These are phyloP conservation scores for Darksidea phi DNA, from an alignment of 495 filamentous ascomycete species.

Conservation along the genomic window DNA sequence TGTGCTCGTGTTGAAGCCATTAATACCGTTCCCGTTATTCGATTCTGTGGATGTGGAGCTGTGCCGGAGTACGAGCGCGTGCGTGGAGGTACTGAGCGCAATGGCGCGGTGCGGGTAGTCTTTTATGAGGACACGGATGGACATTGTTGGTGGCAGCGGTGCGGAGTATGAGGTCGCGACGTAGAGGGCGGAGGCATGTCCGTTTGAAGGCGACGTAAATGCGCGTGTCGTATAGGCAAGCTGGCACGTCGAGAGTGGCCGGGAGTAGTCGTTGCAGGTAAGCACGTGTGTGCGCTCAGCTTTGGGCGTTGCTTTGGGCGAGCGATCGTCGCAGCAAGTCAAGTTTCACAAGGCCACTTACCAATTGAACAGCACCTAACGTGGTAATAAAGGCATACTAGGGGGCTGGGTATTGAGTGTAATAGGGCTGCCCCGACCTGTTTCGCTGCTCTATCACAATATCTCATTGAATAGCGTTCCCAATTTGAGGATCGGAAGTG, in stretches of 20 bases:
- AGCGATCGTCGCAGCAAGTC: neutral
- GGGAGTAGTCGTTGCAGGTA: neutral
- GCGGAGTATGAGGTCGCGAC: neutral
- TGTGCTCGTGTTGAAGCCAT: constrained; percentile 25
- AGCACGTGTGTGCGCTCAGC: constrained; percentile 9
- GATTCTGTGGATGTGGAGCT: constrained; percentile 56
- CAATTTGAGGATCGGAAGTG: neutral
- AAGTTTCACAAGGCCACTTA: constrained; percentile 17
- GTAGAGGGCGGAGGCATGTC: neutral
- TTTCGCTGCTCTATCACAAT: neutral
- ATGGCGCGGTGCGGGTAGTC: constrained; percentile 84
- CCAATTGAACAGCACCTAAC: constrained; percentile 3
- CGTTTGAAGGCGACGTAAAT: neutral
- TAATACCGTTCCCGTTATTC: constrained; percentile 1
- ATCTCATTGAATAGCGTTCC: neutral
- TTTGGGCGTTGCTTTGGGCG: neutral
- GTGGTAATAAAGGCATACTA: neutral
- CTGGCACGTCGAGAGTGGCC: neutral
- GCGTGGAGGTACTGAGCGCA: constrained; percentile 71
- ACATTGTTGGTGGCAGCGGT: constrained; percentile 43
- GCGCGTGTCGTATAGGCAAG: neutral
- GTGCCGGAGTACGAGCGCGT: constrained; percentile 81
- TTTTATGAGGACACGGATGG: constrained; percentile 62
- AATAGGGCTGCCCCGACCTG: neutral
- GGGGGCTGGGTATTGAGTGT: too few relatives aligned